These are phyloP conservation scores for Penicillium sp. DNA, from an alignment of 2,329 filamentous ascomycete genomes.

Conservation along the genomic window DNA sequence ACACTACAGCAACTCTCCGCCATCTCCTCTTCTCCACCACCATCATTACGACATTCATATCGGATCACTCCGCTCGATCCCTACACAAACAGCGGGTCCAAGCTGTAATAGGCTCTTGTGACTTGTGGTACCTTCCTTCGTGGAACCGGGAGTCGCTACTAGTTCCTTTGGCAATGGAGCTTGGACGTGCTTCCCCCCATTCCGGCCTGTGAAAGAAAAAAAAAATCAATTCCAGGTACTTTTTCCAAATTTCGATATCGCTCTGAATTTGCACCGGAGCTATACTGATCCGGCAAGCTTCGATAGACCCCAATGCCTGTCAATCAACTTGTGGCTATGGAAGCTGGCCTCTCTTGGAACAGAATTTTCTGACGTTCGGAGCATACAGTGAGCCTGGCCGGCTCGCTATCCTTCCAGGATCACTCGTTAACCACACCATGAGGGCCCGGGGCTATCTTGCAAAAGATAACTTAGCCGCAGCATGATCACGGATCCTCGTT, in stretches of 20 bases:
- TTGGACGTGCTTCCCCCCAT: slow-evolving; percentile 9
- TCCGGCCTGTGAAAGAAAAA: slow-evolving; percentile 4
- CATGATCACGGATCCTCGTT: slow-evolving; percentile 3
- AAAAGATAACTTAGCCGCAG: slow-evolving; percentile 1
- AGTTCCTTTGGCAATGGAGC: slow-evolving; percentile 18
- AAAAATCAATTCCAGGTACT: neutral
- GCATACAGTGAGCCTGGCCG: slow-evolving; percentile 1
- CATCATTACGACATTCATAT: neutral
- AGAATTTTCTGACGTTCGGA: neutral
- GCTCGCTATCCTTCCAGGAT: neutral
- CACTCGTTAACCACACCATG: neutral
- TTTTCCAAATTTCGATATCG: neutral
- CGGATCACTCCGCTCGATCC: neutral
- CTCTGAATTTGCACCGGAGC: neutral
- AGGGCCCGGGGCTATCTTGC: neutral
- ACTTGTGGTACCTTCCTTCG: slow-evolving; percentile 19
- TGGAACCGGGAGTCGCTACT: slow-evolving; percentile 18
- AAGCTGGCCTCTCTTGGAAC: neutral
- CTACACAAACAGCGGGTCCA: neutral
- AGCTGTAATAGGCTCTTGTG: slow-evolving; percentile 5
- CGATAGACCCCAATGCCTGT: slow-evolving; percentile 9
- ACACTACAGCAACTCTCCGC: neutral
- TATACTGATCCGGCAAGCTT: slow-evolving; percentile 19
- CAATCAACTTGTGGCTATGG: slow-evolving; percentile 15
- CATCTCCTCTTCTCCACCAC: neutral